Base-by-base conservation (phyloP, 768 basidiomycete species). In the Fomitopsis pulvina region DNA sequence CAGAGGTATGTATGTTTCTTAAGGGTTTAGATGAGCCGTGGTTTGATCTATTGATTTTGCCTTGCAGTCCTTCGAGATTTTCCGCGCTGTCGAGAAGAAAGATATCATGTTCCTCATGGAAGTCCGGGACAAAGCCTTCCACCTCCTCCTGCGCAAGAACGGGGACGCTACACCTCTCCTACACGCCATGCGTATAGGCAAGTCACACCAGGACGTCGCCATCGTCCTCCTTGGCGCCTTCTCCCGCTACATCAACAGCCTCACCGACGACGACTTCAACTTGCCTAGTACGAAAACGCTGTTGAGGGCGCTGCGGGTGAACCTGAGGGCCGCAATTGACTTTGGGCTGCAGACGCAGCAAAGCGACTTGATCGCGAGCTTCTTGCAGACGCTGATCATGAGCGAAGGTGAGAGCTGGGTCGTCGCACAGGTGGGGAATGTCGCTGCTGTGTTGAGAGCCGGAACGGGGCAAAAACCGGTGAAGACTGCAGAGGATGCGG, bases 361-460 rank as follows among this genome's bases (percentile, higher is more conserved):
- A 63, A 86, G 80, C 53, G 85, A 90, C 60, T 75, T 98, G 40
- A 87, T 90, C 44, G 88, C 94, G 3, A 92, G 90, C 0, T 97
- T 94, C 67, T 71, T 98, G 59, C 94, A 98, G 69, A 92, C 92
- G 14, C 71, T 97, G 29, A 81, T 98, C 57, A 97, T 97, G 94
- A 92, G 88, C 49, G 93, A 96, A 72, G 94, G 94, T 14, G 89
- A 94, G 57, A 77, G 80, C 53, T 96, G 91, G 89, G 78, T 98
- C n/a, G 71, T 72, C 51, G 75, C 80, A 2, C 80, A 92, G 52
- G 77, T 83, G 3, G 74, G 78, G 16, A 80, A 79, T 41, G 71
- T 93, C 47, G 76, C 81, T 0, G 76, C 84, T 38, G 84, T 90
- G 2, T 69, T 96, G 49, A 78, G 80, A 38, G 72, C 77, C 1